Evolutionary conservation across 129 eudicot species (phyloP).

Genomic region (Artemisia annua): DNA sequence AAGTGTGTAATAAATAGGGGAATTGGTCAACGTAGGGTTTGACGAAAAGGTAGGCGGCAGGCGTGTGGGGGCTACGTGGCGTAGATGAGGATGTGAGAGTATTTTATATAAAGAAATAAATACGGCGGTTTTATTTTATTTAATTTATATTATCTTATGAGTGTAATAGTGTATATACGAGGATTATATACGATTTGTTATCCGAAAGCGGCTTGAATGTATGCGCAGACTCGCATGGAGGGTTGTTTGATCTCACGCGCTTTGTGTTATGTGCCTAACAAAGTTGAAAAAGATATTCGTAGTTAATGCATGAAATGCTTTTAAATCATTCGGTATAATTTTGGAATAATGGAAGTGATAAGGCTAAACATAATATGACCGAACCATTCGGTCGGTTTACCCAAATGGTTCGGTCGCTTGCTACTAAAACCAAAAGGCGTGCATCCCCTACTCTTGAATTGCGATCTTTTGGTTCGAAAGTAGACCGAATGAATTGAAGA

Average conservation of each 20-base stretch:
- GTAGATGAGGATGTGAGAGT: slow-evolving; percentile 6
- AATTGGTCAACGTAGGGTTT: slow-evolving; percentile 35
- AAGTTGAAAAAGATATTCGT: background rate
- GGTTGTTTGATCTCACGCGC: slow-evolving; percentile 1
- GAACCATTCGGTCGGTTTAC: too few relatives aligned
- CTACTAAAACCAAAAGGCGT: too few relatives aligned
- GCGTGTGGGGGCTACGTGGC: slow-evolving; percentile 38
- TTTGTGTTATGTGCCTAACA: background rate
- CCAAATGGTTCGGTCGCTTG: too few relatives aligned
- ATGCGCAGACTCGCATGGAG: background rate
- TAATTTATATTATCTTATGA: background rate
- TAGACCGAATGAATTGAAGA: too few relatives aligned
- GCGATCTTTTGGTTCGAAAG: too few relatives aligned
- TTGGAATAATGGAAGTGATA: too few relatives aligned
- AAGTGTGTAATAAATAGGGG: slow-evolving; percentile 24
- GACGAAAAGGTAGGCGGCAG: slow-evolving; percentile 51
- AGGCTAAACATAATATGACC: too few relatives aligned
- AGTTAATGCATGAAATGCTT: background rate
- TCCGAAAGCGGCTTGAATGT: slow-evolving; percentile 24
- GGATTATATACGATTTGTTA: slow-evolving; percentile 21
- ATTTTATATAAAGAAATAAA: background rate
- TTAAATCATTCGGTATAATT: too few relatives aligned
- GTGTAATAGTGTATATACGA: background rate
- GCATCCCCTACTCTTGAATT: too few relatives aligned
- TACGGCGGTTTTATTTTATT: slow-evolving; percentile 27